Evolutionary conservation across 1,284 basidiomycete species (phyloP).

Genomic region (Boletus holoroseus): DNA sequence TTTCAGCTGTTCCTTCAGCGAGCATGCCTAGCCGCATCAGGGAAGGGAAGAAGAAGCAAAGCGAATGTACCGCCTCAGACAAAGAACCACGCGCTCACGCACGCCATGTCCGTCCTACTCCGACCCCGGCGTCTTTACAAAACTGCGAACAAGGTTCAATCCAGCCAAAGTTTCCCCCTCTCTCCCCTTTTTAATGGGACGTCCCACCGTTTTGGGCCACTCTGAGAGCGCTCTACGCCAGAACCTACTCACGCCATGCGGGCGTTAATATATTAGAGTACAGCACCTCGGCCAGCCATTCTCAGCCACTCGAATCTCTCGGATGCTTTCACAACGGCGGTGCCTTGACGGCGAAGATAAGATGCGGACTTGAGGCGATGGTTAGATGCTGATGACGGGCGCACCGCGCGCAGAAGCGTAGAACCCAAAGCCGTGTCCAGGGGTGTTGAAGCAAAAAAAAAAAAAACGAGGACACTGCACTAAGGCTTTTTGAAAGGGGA

Average conservation of each 20-base stretch:
- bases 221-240: conserved; percentile 3
- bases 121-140: conserved; percentile 12
- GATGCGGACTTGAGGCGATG: conserved; percentile 4
- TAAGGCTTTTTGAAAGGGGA: conserved; percentile 8
- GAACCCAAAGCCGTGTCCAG: background rate
- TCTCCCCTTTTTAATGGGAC: background rate
- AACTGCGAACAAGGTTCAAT: conserved; percentile 10
- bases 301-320: conserved; percentile 1
- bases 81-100: background rate
- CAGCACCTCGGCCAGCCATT: background rate
- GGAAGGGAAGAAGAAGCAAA: background rate
- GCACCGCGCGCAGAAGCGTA: conserved; percentile 9
- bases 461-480: conserved; percentile 18
- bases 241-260: background rate
- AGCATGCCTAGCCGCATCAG: background rate
- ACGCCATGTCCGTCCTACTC: too few species aligned
- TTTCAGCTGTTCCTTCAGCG: conserved; percentile 7
- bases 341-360: conserved; percentile 13
- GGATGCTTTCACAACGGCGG: conserved; percentile 6
- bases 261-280: conserved; percentile 2
- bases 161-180: background rate
- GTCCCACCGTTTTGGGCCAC: conserved; percentile 7
- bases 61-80: conserved; percentile 15
- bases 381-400: background rate
- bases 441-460: conserved; percentile 4